phyloP scores from a whole-genome alignment of 2,329 filamentous ascomycete species.

The Talaromyces sp. region DNA sequence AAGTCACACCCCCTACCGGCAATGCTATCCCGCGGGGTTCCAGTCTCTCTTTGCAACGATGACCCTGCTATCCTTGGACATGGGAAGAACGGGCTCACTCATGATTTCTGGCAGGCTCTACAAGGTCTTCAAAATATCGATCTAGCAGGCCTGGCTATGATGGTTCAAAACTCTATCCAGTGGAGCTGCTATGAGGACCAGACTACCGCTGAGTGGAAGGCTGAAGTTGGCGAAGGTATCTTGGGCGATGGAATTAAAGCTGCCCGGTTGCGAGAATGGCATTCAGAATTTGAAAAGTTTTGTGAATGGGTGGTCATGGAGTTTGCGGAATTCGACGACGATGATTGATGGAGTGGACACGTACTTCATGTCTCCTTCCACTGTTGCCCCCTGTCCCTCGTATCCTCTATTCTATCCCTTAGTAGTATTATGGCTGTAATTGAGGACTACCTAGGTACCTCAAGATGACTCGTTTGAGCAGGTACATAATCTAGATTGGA shows the following conservation, averaged over 20 bases:
- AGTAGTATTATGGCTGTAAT: too few relatives aligned
- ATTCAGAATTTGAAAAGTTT: slow-evolving; percentile 81
- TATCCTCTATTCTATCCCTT: too few relatives aligned
- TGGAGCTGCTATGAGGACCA: slow-evolving; percentile 91
- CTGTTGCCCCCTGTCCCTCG: too few relatives aligned
- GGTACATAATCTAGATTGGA: too few relatives aligned
- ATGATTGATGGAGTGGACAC: slow-evolving; percentile 30
- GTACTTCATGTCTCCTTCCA: too few relatives aligned
- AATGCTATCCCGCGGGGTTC: slow-evolving; percentile 79
- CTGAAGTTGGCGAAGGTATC: slow-evolving; percentile 73
- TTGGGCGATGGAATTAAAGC: slow-evolving; percentile 73
- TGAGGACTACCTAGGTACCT: too few relatives aligned
- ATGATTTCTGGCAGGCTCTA: slow-evolving; percentile 92
- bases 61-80: slow-evolving; percentile 88
- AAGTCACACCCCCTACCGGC: slow-evolving; percentile 80
- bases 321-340: slow-evolving; percentile 59
- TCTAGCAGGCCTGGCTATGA: slow-evolving; percentile 77
- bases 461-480: too few relatives aligned
- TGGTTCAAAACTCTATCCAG: slow-evolving; percentile 89
- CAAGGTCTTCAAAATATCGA: slow-evolving; percentile 93
- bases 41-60: slow-evolving; percentile 85
- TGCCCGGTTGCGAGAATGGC: slow-evolving; percentile 74
- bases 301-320: slow-evolving; percentile 87
- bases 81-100: slow-evolving; percentile 77
- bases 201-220: slow-evolving; percentile 68